Evolutionary conservation across 1,284 basidiomycete genomes (phyloP).

Genomic region (Taiwanofungus camphoratus): DNA sequence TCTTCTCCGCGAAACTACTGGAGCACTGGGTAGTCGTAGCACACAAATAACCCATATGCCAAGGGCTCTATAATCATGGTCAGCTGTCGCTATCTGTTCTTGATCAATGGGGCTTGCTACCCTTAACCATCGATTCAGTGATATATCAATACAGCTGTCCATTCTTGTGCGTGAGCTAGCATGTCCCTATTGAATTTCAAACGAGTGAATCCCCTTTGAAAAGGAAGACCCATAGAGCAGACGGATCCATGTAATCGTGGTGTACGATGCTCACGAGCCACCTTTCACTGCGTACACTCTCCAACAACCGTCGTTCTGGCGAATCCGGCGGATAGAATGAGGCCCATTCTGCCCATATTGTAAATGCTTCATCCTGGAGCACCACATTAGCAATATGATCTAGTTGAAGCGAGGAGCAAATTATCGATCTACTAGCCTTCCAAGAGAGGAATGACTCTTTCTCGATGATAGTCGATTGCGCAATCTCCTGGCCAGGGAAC

Average conservation of each 20-base stretch:
- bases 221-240: slow-evolving; percentile 86
- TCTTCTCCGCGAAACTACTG: slow-evolving; percentile 35
- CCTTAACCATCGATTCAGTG: neutral
- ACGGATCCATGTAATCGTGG: slow-evolving; percentile 83
- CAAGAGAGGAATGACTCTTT: slow-evolving; percentile 86
- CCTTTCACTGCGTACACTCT: slow-evolving; percentile 63
- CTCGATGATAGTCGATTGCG: slow-evolving; percentile 97
- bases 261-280: slow-evolving; percentile 96
- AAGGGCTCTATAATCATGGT: no score
- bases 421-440: slow-evolving; percentile 55
- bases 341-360: slow-evolving; percentile 95
- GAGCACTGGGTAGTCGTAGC: slow-evolving; percentile 32
- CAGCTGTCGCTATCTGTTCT: no score
- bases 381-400: neutral
- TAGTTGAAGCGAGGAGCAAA: neutral
- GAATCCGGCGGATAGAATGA: slow-evolving; percentile 79
- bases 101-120: no score
- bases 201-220: slow-evolving; percentile 31
- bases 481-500: slow-evolving; percentile 94
- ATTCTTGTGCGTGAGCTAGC: no score
- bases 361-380: slow-evolving; percentile 88
- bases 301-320: slow-evolving; percentile 67
- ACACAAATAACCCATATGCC: slow-evolving; percentile 10
- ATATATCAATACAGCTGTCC: no score
- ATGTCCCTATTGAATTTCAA: neutral